A percentile compares a stretch with the other conserved stretches of the same genome.
Conservation (phyloP, 805 yeast species). For the Candida ascalaphidarum region DNA sequence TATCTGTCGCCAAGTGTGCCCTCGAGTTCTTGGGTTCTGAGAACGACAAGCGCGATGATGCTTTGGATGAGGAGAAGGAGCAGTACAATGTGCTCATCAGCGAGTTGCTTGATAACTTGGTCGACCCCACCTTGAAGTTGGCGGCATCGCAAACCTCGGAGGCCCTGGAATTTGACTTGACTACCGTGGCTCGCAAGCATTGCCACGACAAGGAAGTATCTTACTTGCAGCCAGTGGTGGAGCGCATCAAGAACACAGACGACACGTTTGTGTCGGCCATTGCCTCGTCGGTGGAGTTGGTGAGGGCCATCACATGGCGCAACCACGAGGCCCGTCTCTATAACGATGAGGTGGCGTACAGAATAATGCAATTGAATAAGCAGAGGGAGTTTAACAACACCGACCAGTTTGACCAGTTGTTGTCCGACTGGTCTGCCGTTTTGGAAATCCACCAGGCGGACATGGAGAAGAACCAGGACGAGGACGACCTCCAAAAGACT, state of each 20-base stretch:
- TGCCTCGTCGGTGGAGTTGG: conserved; percentile 15
- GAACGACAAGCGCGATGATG: conserved; percentile 1
- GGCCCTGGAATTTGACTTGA: conserved; percentile 34
- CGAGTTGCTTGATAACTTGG: conserved; percentile 47
- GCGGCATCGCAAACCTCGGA: conserved; percentile 34
- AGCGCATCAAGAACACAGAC: conserved; percentile 26
- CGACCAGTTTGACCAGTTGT: conserved; percentile 45
- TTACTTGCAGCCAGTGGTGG: conserved; percentile 34
- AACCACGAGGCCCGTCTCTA: conserved; percentile 49
- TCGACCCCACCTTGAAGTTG: conserved; percentile 60
- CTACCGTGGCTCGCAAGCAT: conserved; percentile 38
- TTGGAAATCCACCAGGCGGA: conserved; percentile 50
- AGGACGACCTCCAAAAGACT: conserved; percentile 46
- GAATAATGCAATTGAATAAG: conserved; percentile 34
- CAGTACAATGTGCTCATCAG: conserved; percentile 30
- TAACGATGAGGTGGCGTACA: conserved; percentile 66
- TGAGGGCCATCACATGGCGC: conserved; percentile 39
- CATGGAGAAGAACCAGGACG: conserved; percentile 39
- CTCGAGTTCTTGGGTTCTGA: conserved; percentile 39
- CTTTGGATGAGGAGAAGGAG: conserved; percentile 13
- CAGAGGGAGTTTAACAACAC: conserved; percentile 20
- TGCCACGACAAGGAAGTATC: conserved; percentile 20
- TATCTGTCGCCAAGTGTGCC: conserved; percentile 54
- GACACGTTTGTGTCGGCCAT: conserved; percentile 25
- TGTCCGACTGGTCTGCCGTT: conserved; percentile 64